phyloP scores from a whole-genome alignment of 2,329 filamentous ascomycete species.

The Dendrostoma leiphaemia region DNA sequence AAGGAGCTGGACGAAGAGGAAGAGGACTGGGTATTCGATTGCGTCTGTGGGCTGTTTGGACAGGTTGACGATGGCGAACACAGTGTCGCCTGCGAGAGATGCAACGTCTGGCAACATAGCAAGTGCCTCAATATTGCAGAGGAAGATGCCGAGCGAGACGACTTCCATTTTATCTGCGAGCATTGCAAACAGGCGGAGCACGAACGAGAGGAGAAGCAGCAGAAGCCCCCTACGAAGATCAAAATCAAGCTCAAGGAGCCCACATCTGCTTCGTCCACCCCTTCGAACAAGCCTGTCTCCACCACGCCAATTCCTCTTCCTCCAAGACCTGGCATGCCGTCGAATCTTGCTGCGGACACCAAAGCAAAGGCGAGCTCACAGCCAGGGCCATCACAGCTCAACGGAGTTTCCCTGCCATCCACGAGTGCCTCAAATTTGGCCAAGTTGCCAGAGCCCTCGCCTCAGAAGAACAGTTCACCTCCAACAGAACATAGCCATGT shows the following conservation, averaged over 20 bases:
- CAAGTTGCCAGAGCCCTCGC: conserved; percentile 15
- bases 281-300: conserved; percentile 23
- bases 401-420: conserved; percentile 14
- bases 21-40: conserved; percentile 93
- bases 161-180: conserved; percentile 84
- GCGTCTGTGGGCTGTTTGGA: conserved; percentile 84
- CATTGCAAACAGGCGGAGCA: conserved; percentile 68
- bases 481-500: conserved; percentile 1
- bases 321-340: conserved; percentile 12
- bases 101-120: conserved; percentile 96
- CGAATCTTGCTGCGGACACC: background rate
- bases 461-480: conserved; percentile 17
- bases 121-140: conserved; percentile 82
- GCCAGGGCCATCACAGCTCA: conserved; percentile 4
- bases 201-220: conserved; percentile 51
- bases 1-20: conserved; percentile 67
- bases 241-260: conserved; percentile 49
- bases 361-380: conserved; percentile 7
- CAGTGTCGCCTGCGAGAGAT: conserved; percentile 89
- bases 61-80: conserved; percentile 93
- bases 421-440: conserved; percentile 4
- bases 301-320: conserved; percentile 20
- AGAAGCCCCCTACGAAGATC: conserved; percentile 53
- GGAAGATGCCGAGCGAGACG: conserved; percentile 74
- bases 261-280: conserved; percentile 24